Evolutionary conservation across 805 yeast genomes (phyloP).

Genomic region (Saturnispora galanensis): DNA sequence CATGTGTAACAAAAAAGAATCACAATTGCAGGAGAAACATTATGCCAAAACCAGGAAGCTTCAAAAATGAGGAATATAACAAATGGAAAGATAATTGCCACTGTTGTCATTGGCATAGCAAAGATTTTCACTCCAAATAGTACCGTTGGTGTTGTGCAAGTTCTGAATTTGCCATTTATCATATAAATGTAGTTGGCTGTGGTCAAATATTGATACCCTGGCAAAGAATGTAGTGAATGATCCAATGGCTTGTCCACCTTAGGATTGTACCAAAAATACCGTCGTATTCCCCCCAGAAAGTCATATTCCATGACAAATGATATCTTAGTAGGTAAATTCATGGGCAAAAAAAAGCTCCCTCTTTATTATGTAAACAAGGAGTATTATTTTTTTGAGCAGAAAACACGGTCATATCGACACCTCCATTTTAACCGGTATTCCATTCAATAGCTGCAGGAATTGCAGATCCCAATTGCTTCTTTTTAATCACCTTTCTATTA

Average conservation of each 20-base stretch:
- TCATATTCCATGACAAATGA: neutral
- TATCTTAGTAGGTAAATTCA: neutral
- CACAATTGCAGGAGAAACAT: conserved; percentile 45
- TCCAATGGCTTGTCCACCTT: neutral
- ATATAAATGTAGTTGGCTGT: conserved; percentile 39
- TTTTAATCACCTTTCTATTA: no score
- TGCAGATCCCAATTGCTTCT: no score
- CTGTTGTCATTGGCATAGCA: conserved; percentile 9
- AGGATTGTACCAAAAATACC: conserved; percentile 3
- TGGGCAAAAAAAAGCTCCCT: no score
- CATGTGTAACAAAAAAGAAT: conserved; percentile 51
- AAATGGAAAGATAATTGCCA: conserved; percentile 25
- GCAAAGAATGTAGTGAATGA: conserved; percentile 31
- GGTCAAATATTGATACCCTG: conserved; percentile 21
- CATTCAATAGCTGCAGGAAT: no score
- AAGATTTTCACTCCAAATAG: conserved; percentile 7
- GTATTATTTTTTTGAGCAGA: no score
- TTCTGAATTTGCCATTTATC: conserved; percentile 56
- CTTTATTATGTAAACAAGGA: no score
- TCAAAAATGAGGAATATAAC: conserved; percentile 47
- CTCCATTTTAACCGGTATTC: no score
- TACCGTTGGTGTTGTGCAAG: conserved; percentile 22
- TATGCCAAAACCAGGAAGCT: conserved; percentile 45
- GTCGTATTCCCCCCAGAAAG: neutral
- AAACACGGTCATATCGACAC: no score